phyloP scores from a whole-genome alignment of 106 monocot genomes.

The Dendrobium huoshanense region DNA sequence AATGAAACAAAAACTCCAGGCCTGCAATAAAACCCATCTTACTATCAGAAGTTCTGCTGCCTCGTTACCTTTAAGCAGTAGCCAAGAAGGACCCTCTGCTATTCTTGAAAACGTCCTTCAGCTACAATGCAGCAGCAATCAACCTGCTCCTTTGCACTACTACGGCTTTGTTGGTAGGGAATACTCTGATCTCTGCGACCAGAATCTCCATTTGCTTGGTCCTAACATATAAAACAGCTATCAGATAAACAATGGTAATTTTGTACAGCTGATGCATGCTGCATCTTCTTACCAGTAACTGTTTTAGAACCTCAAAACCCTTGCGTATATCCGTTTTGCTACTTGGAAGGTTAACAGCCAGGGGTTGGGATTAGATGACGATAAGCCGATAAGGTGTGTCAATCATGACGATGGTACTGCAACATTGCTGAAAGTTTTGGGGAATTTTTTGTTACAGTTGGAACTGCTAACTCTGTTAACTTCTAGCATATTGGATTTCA shows the following conservation, averaged over 20 bases:
- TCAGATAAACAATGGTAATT: not conserved
- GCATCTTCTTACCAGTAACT: not conserved
- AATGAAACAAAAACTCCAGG: slow-evolving; percentile 8
- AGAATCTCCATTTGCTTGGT: slow-evolving; percentile 14
- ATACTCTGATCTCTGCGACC: slow-evolving; percentile 1
- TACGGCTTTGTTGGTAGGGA: slow-evolving; percentile 3
- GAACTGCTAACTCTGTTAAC: not conserved
- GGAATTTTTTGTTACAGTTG: not conserved
- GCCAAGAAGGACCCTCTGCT: not conserved
- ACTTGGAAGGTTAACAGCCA: not conserved
- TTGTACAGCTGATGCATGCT: not conserved
- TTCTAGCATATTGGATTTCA: too few species aligned
- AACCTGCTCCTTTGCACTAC: slow-evolving; percentile 10
- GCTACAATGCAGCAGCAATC: slow-evolving; percentile 4
- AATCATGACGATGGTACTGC: not conserved
- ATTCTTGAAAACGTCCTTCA: slow-evolving; percentile 31
- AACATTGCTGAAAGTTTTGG: not conserved
- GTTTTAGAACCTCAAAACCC: not conserved
- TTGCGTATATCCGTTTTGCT: not conserved
- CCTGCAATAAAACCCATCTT: not conserved
- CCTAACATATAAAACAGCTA: not conserved
- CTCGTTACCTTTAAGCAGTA: not conserved
- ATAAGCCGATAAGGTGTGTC: not conserved
- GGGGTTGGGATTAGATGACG: not conserved
- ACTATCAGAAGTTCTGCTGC: not conserved